A percentile compares a stretch with the other conserved stretches of the same genome.
Conservation (phyloP, 1,139 yeast genomes). For the Suhomyces chickasaworum region DNA sequence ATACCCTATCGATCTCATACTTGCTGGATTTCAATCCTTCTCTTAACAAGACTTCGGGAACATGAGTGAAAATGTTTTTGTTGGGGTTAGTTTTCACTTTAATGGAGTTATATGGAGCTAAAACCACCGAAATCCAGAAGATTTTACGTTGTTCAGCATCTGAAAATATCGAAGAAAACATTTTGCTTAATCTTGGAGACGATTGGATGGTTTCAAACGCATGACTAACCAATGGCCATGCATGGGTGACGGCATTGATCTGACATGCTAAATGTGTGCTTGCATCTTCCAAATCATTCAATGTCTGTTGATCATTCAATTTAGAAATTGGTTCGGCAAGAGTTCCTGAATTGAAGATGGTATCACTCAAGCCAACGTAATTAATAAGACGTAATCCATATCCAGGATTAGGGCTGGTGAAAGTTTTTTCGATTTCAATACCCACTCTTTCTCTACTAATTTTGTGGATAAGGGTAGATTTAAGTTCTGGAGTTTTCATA, state of each 20-base stretch:
- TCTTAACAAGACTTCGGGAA: constrained; percentile 49
- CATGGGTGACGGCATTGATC: constrained; percentile 23
- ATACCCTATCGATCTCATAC: constrained; percentile 53
- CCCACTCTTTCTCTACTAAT: constrained; percentile 93
- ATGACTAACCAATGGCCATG: constrained; percentile 24
- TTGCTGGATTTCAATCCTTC: constrained; percentile 74
- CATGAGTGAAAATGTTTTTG: constrained; percentile 27
- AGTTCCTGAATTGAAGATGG: constrained; percentile 56
- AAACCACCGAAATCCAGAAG: constrained; percentile 51
- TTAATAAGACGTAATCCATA: constrained; percentile 65
- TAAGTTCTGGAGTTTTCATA: constrained; percentile 64
- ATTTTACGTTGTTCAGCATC: constrained; percentile 27
- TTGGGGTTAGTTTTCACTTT: constrained; percentile 41
- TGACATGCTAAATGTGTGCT: constrained; percentile 17
- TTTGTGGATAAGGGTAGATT: constrained; percentile 61
- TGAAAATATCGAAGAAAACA: constrained; percentile 15
- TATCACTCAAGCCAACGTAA: constrained; percentile 53
- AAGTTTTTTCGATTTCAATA: constrained; percentile 75
- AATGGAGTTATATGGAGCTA: constrained; percentile 51
- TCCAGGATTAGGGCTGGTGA: constrained; percentile 62
- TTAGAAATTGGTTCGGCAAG: constrained; percentile 24
- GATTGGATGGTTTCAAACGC: not conserved
- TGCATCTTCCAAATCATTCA: constrained; percentile 13
- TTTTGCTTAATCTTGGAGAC: constrained; percentile 9
- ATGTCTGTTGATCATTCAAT: constrained; percentile 19